These are phyloP conservation scores for Pedinophyceae sp. DNA, from an alignment of 139 green algal species.

Conservation along the genomic window DNA sequence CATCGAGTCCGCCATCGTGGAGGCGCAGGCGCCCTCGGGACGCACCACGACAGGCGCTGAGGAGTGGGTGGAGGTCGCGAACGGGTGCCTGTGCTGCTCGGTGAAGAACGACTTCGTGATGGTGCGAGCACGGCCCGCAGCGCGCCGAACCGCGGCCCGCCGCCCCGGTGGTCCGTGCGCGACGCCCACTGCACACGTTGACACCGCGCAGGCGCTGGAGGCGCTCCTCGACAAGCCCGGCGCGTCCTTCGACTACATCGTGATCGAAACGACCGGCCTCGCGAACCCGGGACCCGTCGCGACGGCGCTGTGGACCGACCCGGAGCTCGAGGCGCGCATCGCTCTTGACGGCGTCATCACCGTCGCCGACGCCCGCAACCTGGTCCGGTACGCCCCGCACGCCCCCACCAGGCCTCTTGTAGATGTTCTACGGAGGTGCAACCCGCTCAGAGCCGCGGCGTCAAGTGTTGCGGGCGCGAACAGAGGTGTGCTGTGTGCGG, in stretches of 20 bases:
- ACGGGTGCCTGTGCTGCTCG: slow-evolving; percentile 95
- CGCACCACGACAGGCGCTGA: slow-evolving; percentile 32
- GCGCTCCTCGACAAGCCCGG: no score
- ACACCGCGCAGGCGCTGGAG: slow-evolving; percentile 35
- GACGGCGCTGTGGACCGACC: slow-evolving; percentile 68
- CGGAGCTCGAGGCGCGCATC: slow-evolving; percentile 53
- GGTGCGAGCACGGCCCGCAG: neutral
- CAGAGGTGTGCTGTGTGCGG: no score
- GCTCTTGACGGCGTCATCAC: slow-evolving; percentile 69
- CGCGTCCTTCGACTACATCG: slow-evolving; percentile 74
- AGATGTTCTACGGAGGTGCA: no score
- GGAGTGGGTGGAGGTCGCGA: slow-evolving; percentile 87
- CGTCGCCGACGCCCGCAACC: slow-evolving; percentile 64
- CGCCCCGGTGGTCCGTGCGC: no score
- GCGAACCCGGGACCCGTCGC: slow-evolving; percentile 74
- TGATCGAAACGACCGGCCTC: slow-evolving; percentile 82
- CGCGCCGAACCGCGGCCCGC: neutral
- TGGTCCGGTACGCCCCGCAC: slow-evolving; percentile 41
- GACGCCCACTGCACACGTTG: neutral
- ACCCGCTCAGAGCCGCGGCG: no score
- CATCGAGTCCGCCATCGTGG: slow-evolving; percentile 66
- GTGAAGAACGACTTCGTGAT: slow-evolving; percentile 82
- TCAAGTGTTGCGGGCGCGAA: no score
- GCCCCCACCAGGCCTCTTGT: neutral
- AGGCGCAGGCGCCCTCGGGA: slow-evolving; percentile 4